phyloP scores from a whole-genome alignment of 768 basidiomycete species.

The Filobasidium floriforme region DNA sequence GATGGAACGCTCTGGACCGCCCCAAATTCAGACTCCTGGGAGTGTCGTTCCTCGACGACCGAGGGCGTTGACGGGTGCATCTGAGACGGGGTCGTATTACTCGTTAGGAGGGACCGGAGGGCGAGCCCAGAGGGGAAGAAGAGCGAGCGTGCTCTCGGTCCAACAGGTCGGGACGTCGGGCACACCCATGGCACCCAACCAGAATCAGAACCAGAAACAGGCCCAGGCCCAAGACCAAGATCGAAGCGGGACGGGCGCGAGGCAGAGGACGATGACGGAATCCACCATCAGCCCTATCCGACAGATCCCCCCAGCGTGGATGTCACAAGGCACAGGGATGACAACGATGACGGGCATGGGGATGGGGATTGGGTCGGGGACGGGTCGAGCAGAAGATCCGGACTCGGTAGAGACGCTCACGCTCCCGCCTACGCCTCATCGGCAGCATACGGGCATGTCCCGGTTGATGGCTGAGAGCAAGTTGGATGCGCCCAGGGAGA shows the following conservation, averaged over 20 bases:
- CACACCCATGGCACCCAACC: not conserved
- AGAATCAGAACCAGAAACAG: not conserved
- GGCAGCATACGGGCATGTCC: not conserved
- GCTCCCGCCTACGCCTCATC: not conserved
- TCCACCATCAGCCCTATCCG: conserved; percentile 1
- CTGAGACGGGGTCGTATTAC: conserved; percentile 25
- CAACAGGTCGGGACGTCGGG: no score
- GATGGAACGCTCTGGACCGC: not conserved
- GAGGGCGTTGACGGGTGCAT: conserved; percentile 17
- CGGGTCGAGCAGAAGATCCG: not conserved
- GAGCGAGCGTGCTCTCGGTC: conserved; percentile 1
- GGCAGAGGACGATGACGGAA: conserved; percentile 3
- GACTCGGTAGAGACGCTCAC: no score
- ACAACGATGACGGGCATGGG: not conserved
- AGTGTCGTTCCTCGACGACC: conserved; percentile 8
- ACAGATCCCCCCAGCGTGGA: not conserved
- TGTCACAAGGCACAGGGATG: not conserved
- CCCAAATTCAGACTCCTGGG: not conserved
- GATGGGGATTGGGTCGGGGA: not conserved
- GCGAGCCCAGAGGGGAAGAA: conserved; percentile 33
- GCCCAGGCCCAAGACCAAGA: no score
- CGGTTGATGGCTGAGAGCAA: conserved; percentile 2
- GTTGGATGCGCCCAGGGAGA: conserved; percentile 7
- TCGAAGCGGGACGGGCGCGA: not conserved
- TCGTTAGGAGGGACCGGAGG: conserved; percentile 45